These are phyloP conservation scores for Coniochaeta pulveracea DNA, from an alignment of 2,329 filamentous ascomycete genomes.

Conservation along the genomic window DNA sequence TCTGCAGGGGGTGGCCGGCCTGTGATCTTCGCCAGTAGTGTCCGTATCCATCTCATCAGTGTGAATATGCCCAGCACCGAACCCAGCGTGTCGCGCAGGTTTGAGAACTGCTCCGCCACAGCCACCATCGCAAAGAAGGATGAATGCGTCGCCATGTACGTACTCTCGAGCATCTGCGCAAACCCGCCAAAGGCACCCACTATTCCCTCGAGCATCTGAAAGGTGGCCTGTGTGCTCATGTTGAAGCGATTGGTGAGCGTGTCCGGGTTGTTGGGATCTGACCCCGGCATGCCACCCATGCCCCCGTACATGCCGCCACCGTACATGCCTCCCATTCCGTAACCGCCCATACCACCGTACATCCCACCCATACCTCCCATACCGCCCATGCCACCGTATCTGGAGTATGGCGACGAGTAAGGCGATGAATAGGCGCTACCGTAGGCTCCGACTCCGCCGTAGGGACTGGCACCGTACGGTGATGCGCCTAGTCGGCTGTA, in stretches of 20 bases:
- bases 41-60: slow-evolving; percentile 87
- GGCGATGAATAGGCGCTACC: slow-evolving; percentile 7
- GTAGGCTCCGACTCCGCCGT: slow-evolving; percentile 13
- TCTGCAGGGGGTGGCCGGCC: slow-evolving; percentile 84
- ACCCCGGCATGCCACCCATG: slow-evolving; percentile 23
- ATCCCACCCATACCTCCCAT: slow-evolving; percentile 9
- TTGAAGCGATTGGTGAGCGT: slow-evolving; percentile 93
- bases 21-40: slow-evolving; percentile 81
- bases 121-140: slow-evolving; percentile 99
- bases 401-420: slow-evolving; percentile 20
- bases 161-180: slow-evolving; percentile 98
- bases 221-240: slow-evolving; percentile 90
- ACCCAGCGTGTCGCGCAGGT: slow-evolving; percentile 83
- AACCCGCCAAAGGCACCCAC: slow-evolving; percentile 96
- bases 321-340: slow-evolving; percentile 34
- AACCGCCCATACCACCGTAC: slow-evolving; percentile 23
- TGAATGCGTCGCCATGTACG: slow-evolving; percentile 98
- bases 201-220: slow-evolving; percentile 96
- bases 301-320: slow-evolving; percentile 25
- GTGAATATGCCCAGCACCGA: slow-evolving; percentile 94
- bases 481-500: slow-evolving; percentile 51
- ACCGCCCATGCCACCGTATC: slow-evolving; percentile 13
- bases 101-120: slow-evolving; percentile 93
- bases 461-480: too few relatives aligned
- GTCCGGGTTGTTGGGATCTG: slow-evolving; percentile 74